Evolutionary conservation across 2,329 filamentous ascomycete species (phyloP).

Genomic region (Raffaelea arxii): DNA sequence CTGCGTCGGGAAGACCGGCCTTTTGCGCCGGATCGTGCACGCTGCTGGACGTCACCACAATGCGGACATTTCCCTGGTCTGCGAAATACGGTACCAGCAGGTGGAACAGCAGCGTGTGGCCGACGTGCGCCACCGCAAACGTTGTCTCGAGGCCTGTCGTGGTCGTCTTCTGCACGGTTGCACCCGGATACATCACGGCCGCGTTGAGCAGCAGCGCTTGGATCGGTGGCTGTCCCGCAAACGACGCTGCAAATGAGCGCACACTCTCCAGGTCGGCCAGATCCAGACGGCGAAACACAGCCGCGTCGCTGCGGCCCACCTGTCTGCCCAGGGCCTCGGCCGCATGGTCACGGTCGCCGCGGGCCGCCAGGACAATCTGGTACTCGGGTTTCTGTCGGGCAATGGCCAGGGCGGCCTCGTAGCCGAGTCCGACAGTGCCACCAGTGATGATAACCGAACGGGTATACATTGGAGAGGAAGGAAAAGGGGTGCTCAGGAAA

Average conservation of each 20-base stretch:
- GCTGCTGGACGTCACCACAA: conserved; percentile 34
- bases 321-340: conserved; percentile 1
- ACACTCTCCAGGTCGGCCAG: conserved; percentile 4
- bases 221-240: conserved; percentile 2
- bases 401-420: conserved; percentile 5
- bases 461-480: not conserved
- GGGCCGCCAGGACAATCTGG: not conserved
- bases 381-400: conserved; percentile 2
- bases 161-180: not conserved
- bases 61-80: conserved; percentile 21
- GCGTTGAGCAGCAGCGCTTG: conserved; percentile 1
- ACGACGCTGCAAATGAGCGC: conserved; percentile 3
- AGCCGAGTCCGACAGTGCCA: conserved; percentile 6
- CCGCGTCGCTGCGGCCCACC: not conserved
- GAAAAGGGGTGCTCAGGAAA: not conserved
- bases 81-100: conserved; percentile 31
- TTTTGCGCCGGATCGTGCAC: conserved; percentile 37
- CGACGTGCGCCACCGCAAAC: conserved; percentile 40
- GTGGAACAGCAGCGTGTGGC: conserved; percentile 30
- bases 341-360: conserved; percentile 2
- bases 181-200: conserved; percentile 7
- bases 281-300: conserved; percentile 5
- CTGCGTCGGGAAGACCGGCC: conserved; percentile 28
- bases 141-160: conserved; percentile 34
- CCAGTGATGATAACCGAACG: conserved; percentile 6